Base-by-base conservation (phyloP, 768 basidiomycete genomes). In the Hericium erinaceus region DNA sequence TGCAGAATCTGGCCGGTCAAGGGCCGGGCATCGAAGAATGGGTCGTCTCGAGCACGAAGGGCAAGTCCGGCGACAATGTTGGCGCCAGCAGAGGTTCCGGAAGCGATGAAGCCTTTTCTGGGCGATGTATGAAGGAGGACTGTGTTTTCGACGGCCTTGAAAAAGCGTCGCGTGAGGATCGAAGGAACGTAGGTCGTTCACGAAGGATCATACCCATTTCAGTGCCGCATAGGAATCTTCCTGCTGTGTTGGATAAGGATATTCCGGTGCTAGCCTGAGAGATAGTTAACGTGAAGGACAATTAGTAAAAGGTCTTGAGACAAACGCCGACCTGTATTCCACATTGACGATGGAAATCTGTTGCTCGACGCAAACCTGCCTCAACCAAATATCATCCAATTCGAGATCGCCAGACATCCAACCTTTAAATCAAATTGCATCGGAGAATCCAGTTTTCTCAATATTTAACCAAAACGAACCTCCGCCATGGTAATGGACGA, bases 161-260 rank as follows among this genome's bases (percentile, higher is more conserved):
- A 12, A 41, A 24, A 12, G 1, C 12, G 26, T 20, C 12, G 2
- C 22, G 2, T 12, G 20, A n/a, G 20, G 9, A 13, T 22, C 22
- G 22, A 26, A 41, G 18, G n/a, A 11, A 33, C 8, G 28, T 8
- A 33, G 28, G 28, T 5, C 28, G 4, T 33, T 4, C 5, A 8
- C 28, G 46, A 48, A 0, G 15, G 28, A 56, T 3, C 46, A 16
- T 20, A 39, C 55, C 55, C 55, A 56, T 49, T 56, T 48, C 8
- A 56, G 28, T 48, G 46, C 55, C 13, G n/a, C 46, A n/a, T 37
- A 56, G 20, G 44, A 18, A n/a, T 56, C 55, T 26, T 49, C 44
- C 12, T 16, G 44, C 44, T 22, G 44, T 7, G 16, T 22, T 46
- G 44, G 16, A 46, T 46, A 22, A 46, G 44, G n/a, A 15, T 8